A percentile compares a stretch with the other conserved stretches of the same genome.
phyloP scores from a whole-genome alignment of 805 yeast genomes.

The Candida namnaoensis region DNA sequence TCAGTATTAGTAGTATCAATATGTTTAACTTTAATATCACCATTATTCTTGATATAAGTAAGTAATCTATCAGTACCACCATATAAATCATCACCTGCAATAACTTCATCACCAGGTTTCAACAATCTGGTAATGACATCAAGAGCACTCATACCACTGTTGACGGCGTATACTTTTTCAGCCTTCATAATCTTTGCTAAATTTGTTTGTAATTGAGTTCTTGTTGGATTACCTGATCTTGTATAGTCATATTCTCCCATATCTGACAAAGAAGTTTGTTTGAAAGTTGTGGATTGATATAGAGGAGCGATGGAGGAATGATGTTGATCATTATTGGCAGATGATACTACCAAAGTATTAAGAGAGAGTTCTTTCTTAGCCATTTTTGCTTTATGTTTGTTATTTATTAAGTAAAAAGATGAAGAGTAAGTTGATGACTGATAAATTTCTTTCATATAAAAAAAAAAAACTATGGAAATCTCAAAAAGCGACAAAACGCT shows the following conservation, averaged over 20 bases:
- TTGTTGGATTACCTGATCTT: constrained; percentile 89
- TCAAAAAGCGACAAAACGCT: too few species aligned
- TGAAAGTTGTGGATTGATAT: constrained; percentile 92
- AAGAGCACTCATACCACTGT: constrained; percentile 88
- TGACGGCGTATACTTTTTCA: constrained; percentile 69
- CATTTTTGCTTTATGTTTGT: background rate
- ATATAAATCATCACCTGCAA: constrained; percentile 91
- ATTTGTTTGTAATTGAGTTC: constrained; percentile 73
- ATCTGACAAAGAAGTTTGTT: constrained; percentile 61
- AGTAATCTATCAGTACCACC: constrained; percentile 90
- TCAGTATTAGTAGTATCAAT: constrained; percentile 74
- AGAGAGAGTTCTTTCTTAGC: constrained; percentile 2
- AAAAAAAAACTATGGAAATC: too few species aligned
- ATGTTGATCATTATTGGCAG: constrained; percentile 50
- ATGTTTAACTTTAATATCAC: constrained; percentile 60
- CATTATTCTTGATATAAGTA: constrained; percentile 57
- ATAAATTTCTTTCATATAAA: too few species aligned
- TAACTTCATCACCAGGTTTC: constrained; percentile 77
- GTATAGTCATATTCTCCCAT: constrained; percentile 85
- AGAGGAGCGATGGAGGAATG: constrained; percentile 81
- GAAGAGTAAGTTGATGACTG: background rate
- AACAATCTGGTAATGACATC: constrained; percentile 76
- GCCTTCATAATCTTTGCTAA: constrained; percentile 74
- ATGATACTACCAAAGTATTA: constrained; percentile 7
- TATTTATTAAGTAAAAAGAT: too few species aligned